phyloP scores from a whole-genome alignment of 225 moss, liverwort and hornwort species.

The Pleurozium schreberi region DNA sequence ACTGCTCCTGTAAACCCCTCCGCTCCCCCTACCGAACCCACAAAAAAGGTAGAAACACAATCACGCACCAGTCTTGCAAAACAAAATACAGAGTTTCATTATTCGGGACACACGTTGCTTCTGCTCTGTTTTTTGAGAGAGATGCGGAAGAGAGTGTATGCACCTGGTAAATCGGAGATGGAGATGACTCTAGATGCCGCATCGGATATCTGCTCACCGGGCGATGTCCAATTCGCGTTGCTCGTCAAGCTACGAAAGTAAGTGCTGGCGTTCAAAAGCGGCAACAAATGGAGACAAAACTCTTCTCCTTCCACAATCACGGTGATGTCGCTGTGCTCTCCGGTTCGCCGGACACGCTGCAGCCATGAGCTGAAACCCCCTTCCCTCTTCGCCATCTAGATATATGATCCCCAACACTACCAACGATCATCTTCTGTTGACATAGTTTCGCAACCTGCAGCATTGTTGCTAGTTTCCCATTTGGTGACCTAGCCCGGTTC shows the following conservation, averaged over 20 bases:
- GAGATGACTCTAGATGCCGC: slow-evolving; percentile 12
- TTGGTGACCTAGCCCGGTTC: neutral
- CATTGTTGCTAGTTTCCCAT: slow-evolving; percentile 5
- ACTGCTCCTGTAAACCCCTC: slow-evolving; percentile 70
- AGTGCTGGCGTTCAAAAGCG: slow-evolving; percentile 69
- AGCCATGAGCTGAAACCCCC: slow-evolving; percentile 67
- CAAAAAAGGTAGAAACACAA: neutral
- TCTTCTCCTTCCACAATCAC: slow-evolving; percentile 63
- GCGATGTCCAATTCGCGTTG: slow-evolving; percentile 1
- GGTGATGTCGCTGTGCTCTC: slow-evolving; percentile 75
- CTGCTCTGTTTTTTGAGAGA: neutral
- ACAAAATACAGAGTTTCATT: neutral
- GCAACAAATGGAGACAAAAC: slow-evolving; percentile 70
- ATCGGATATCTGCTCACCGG: neutral
- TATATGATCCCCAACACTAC: neutral
- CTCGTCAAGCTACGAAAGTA: slow-evolving; percentile 61
- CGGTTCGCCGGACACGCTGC: slow-evolving; percentile 78
- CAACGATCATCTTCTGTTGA: neutral
- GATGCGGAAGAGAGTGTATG: neutral
- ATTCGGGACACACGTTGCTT: neutral
- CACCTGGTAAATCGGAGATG: slow-evolving; percentile 57
- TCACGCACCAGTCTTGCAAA: neutral
- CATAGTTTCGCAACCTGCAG: neutral
- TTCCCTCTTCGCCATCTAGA: slow-evolving; percentile 67
- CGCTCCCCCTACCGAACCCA: slow-evolving; percentile 30